These are phyloP conservation scores for Ceratocystis diversiconidia DNA, from an alignment of 2,329 filamentous ascomycete genomes.

Conservation along the genomic window DNA sequence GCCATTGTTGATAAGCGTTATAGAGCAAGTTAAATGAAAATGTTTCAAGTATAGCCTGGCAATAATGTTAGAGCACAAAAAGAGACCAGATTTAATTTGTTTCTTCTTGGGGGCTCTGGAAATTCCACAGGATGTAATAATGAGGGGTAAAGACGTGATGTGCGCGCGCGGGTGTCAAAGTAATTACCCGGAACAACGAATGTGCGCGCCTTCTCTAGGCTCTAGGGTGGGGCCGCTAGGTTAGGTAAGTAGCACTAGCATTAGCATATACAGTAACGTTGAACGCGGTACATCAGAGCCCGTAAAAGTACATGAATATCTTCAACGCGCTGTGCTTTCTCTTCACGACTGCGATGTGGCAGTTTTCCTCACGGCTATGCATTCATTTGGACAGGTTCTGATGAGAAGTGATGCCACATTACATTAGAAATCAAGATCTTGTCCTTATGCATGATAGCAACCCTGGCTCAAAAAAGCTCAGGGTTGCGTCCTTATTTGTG, in stretches of 20 bases:
- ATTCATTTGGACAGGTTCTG: background rate
- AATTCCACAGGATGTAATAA: background rate
- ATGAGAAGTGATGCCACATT: background rate
- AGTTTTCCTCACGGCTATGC: background rate
- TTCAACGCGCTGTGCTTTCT: too few species aligned
- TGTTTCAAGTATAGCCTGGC: background rate
- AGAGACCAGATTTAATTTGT: background rate
- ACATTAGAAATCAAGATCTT: background rate
- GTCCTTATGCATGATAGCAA: background rate
- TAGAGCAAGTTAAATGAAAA: background rate
- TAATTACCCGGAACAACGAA: background rate
- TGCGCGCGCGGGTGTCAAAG: slow-evolving; percentile 2
- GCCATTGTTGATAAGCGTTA: slow-evolving; percentile 40
- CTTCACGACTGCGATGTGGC: background rate
- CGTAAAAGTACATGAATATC: too few species aligned
- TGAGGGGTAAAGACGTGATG: background rate
- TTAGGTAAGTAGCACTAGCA: background rate
- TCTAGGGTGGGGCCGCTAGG: background rate
- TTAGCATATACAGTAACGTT: too few species aligned
- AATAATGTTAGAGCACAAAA: background rate
- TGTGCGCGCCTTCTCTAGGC: background rate
- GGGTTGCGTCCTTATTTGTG: background rate
- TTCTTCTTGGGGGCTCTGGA: background rate
- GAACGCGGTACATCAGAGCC: too few species aligned
- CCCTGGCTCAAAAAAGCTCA: background rate